These are phyloP conservation scores for Cubamyces sp. DNA, from an alignment of 768 basidiomycete species.

Conservation along the genomic window DNA sequence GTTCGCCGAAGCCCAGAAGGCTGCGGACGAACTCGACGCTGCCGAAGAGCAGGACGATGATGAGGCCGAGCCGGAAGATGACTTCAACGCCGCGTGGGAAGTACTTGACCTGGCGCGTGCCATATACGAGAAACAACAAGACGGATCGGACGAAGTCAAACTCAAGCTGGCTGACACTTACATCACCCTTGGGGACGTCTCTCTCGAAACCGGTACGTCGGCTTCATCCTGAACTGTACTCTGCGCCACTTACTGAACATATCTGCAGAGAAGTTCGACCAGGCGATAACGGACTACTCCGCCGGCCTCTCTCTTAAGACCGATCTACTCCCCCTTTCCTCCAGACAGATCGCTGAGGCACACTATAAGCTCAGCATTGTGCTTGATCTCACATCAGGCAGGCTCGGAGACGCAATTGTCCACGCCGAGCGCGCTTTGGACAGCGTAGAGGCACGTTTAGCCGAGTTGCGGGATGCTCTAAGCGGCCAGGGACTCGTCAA, in stretches of 20 bases:
- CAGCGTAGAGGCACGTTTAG: conserved; percentile 74
- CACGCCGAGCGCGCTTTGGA: conserved; percentile 82
- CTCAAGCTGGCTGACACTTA: conserved; percentile 91
- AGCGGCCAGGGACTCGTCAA: conserved; percentile 44
- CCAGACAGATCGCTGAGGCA: conserved; percentile 90
- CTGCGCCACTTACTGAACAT: conserved; percentile 1
- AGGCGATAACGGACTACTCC: conserved; percentile 88
- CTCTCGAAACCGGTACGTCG: conserved; percentile 85
- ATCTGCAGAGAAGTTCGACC: conserved; percentile 87
- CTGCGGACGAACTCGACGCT: conserved; percentile 50
- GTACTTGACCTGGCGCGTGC: conserved; percentile 92
- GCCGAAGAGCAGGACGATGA: conserved; percentile 63
- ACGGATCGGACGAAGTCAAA: conserved; percentile 62
- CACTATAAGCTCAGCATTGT: conserved; percentile 95
- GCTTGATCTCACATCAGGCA: conserved; percentile 86
- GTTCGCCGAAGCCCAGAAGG: conserved; percentile 59
- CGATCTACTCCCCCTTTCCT: conserved; percentile 79
- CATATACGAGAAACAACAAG: conserved; percentile 73
- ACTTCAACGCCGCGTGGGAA: conserved; percentile 98
- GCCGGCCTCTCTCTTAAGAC: conserved; percentile 75
- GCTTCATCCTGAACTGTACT: background rate
- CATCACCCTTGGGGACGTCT: conserved; percentile 93
- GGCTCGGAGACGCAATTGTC: conserved; percentile 77
- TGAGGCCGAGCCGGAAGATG: conserved; percentile 88
- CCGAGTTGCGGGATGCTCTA: conserved; percentile 55